Evolutionary conservation across 2,329 filamentous ascomycete genomes (phyloP).

Genomic region (Penicillium sp.): DNA sequence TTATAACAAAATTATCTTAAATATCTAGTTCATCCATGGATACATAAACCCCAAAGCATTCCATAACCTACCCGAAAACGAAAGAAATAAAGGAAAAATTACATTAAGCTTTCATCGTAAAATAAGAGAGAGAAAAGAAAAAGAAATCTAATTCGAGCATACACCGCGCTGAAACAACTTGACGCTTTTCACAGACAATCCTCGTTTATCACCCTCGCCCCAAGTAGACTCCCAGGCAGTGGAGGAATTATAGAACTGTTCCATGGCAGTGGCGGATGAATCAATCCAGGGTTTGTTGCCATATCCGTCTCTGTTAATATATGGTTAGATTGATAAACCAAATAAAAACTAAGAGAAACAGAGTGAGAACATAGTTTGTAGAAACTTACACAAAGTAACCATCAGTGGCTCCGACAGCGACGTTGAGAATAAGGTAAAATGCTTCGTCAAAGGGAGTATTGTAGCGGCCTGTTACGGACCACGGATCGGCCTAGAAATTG

Average conservation of each 20-base stretch:
- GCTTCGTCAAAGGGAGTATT: conserved; percentile 13
- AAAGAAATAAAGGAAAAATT: not conserved
- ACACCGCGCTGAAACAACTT: conserved; percentile 10
- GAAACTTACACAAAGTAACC: conserved; percentile 10
- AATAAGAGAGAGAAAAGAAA: not conserved
- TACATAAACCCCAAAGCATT: not conserved
- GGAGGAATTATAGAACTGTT: conserved; percentile 12
- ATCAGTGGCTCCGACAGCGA: conserved; percentile 4
- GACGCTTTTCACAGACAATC: conserved; percentile 10
- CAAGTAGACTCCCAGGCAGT: conserved; percentile 11
- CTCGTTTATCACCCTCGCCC: conserved; percentile 7
- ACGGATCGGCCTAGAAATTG: conserved; percentile 7
- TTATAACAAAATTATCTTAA: not conserved
- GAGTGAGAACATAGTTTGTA: not conserved
- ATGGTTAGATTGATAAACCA: not conserved
- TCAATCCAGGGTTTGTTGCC: conserved; percentile 13
- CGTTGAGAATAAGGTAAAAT: conserved; percentile 12
- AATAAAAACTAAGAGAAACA: no score
- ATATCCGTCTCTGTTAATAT: conserved; percentile 4
- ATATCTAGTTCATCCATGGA: not conserved
- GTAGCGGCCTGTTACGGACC: conserved; percentile 9
- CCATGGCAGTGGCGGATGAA: not conserved
- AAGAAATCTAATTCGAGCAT: not conserved
- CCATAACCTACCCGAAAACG: not conserved
- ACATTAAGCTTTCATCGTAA: not conserved